Percentiles rank a stretch among this genome's conserved stretches.
Evolutionary conservation across 2,329 filamentous ascomycete species (phyloP).

Genomic region (Xylariaceae sp.): DNA sequence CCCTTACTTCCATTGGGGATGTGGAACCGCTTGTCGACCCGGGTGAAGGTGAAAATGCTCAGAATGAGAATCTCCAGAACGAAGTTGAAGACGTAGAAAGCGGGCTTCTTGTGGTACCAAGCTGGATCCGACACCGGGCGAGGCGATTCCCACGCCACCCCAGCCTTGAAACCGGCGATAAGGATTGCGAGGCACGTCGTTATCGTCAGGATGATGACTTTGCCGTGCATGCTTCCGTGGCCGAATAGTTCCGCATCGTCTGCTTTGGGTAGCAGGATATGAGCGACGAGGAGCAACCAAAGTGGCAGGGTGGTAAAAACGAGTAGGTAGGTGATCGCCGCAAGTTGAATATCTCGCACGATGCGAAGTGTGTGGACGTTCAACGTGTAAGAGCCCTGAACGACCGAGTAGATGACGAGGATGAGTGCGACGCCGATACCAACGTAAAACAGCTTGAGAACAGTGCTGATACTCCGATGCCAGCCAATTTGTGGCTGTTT

Average conservation of each 20-base stretch:
- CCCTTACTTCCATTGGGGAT: constrained; percentile 26
- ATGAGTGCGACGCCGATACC: constrained; percentile 29
- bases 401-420: constrained; percentile 31
- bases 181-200: constrained; percentile 20
- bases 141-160: constrained; percentile 26
- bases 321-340: constrained; percentile 28
- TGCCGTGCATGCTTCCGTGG: constrained; percentile 28
- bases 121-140: constrained; percentile 22
- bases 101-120: constrained; percentile 32
- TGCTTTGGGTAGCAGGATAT: constrained; percentile 29
- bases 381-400: constrained; percentile 31
- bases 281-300: constrained; percentile 24
- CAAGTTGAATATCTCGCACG: constrained; percentile 28
- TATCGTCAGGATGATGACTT: constrained; percentile 28
- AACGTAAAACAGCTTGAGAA: constrained; percentile 28
- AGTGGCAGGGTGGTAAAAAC: constrained; percentile 29
- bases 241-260: constrained; percentile 32
- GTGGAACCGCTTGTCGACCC: constrained; percentile 29
- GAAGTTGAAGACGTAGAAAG: constrained; percentile 38
- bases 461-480: constrained; percentile 28
- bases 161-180: constrained; percentile 29
- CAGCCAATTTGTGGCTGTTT: constrained; percentile 37
- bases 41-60: constrained; percentile 16
- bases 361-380: constrained; percentile 17
- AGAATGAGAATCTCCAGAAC: constrained; percentile 31